phyloP scores from a whole-genome alignment of 352 stramenopile species.

The Pythium dissimile region DNA sequence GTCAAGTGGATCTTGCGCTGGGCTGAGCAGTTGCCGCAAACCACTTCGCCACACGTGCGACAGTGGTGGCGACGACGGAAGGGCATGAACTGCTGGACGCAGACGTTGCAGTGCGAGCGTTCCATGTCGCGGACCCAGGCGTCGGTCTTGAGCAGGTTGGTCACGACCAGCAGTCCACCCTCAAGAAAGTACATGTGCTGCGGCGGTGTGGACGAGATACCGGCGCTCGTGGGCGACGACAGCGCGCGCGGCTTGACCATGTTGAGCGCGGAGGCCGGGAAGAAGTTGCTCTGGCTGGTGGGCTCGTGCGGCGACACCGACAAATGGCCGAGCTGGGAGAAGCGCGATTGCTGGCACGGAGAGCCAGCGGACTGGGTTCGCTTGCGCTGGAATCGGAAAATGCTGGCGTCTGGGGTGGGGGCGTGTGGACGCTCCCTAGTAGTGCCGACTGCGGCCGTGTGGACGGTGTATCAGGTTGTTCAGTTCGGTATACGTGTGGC shows the following conservation, averaged over 20 bases:
- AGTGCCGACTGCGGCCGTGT: not conserved
- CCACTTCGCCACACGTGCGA: conserved; percentile 74
- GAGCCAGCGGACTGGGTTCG: conserved; percentile 3
- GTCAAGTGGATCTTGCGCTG: conserved; percentile 70
- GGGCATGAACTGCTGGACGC: conserved; percentile 76
- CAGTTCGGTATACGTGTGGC: not conserved
- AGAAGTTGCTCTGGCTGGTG: not conserved
- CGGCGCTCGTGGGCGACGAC: conserved; percentile 13
- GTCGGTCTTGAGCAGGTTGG: conserved; percentile 64
- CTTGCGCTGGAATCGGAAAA: conserved; percentile 20
- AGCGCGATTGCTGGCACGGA: not conserved
- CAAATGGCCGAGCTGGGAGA: not conserved
- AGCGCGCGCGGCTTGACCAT: conserved; percentile 7
- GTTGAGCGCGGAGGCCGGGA: not conserved
- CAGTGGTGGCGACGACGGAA: conserved; percentile 78
- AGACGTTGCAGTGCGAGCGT: conserved; percentile 78
- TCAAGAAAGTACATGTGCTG: conserved; percentile 79
- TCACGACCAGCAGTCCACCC: conserved; percentile 63
- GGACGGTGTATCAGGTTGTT: not conserved
- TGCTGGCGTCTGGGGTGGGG: not conserved
- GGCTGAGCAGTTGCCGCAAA: conserved; percentile 68
- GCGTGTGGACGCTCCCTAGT: not conserved
- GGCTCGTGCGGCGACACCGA: not conserved
- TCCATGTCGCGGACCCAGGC: conserved; percentile 66
- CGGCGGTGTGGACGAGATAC: conserved; percentile 13